These are phyloP conservation scores for Ramaria sp. DNA, from an alignment of 768 basidiomycete genomes.

Conservation along the genomic window DNA sequence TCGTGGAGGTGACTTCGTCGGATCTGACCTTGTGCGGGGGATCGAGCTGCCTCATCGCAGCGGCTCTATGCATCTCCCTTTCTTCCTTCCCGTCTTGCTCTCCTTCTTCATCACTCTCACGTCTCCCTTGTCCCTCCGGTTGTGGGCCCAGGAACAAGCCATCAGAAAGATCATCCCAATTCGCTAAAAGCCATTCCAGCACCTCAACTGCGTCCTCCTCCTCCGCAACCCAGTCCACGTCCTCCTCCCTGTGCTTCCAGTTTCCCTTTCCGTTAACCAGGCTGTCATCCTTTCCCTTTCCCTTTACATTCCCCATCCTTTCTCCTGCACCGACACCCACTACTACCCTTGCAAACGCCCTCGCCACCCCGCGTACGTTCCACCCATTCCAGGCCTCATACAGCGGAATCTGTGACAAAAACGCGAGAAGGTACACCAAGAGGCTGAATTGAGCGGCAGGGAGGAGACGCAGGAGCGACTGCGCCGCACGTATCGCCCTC, in stretches of 20 bases:
- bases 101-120: background rate
- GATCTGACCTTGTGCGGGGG: background rate
- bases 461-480: constrained; percentile 40
- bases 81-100: background rate
- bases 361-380: constrained; percentile 59
- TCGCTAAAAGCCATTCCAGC: background rate
- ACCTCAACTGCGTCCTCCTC: constrained; percentile 34
- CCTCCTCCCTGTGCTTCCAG: constrained; percentile 49
- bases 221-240: constrained; percentile 36
- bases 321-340: constrained; percentile 49
- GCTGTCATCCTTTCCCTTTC: constrained; percentile 57
- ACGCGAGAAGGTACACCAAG: constrained; percentile 34
- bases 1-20: background rate
- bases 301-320: constrained; percentile 57
- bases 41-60: background rate
- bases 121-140: background rate
- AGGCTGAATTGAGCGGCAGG: constrained; percentile 30
- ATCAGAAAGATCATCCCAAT: background rate
- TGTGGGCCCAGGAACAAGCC: background rate
- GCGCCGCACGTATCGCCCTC: constrained; percentile 28
- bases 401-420: constrained; percentile 41
- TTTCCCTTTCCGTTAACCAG: constrained; percentile 54
- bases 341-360: constrained; percentile 20
- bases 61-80: background rate
- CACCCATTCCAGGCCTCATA: constrained; percentile 25